These are phyloP conservation scores for Saccharomycopsis fodiens DNA, from an alignment of 805 yeast genomes.

Conservation along the genomic window DNA sequence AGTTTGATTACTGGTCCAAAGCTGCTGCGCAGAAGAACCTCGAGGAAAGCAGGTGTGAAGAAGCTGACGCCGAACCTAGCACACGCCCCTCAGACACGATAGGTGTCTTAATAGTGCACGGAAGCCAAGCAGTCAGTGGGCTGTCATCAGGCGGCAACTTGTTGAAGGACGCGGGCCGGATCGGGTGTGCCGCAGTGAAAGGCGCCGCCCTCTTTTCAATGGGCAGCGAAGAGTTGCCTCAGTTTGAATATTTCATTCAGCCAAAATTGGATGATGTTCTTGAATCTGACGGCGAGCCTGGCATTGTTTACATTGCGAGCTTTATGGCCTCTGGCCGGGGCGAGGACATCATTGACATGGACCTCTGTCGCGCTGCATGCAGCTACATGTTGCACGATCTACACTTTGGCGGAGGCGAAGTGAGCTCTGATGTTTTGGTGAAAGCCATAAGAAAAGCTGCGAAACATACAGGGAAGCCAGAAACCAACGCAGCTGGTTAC, in stretches of 20 bases:
- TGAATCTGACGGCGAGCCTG: background rate
- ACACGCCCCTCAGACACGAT: slow-evolving; percentile 33
- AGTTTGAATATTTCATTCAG: slow-evolving; percentile 25
- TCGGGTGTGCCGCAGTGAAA: slow-evolving; percentile 46
- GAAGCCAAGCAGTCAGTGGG: slow-evolving; percentile 24
- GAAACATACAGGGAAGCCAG: slow-evolving; percentile 31
- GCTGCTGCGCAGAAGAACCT: background rate
- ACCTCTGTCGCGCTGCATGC: slow-evolving; percentile 32
- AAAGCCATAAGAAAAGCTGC: slow-evolving; percentile 19
- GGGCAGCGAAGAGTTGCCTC: slow-evolving; percentile 21
- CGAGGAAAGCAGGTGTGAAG: background rate
- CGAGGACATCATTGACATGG: slow-evolving; percentile 42
- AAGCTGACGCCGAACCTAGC: slow-evolving; percentile 1
- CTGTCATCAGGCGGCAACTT: slow-evolving; percentile 50
- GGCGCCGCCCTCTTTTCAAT: slow-evolving; percentile 37
- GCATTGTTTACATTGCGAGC: slow-evolving; percentile 3
- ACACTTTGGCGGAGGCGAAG: slow-evolving; percentile 16
- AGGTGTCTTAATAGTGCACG: slow-evolving; percentile 30
- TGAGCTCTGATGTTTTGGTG: slow-evolving; percentile 20
- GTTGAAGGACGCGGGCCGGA: slow-evolving; percentile 40
- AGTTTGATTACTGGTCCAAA: slow-evolving; percentile 3
- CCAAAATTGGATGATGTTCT: background rate
- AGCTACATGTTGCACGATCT: slow-evolving; percentile 14
- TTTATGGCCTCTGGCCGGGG: slow-evolving; percentile 48
- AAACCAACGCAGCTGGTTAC: slow-evolving; percentile 22